Conservation (phyloP, 2,329 filamentous ascomycete species). For the Fusarium fujikuroi region DNA sequence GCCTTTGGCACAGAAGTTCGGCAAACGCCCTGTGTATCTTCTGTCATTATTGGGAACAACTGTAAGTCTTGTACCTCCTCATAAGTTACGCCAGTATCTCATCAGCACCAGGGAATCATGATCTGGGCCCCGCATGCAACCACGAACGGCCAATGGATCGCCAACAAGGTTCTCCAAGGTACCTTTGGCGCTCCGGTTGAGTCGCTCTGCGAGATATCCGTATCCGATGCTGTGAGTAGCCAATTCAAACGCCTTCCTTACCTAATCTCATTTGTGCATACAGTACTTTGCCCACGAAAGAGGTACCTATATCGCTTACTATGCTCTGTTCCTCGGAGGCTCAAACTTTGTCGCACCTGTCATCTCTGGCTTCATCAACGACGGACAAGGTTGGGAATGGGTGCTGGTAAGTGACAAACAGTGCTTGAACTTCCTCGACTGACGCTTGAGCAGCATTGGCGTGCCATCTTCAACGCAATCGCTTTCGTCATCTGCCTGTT, state of each 20-base stretch:
- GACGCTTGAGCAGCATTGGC: neutral
- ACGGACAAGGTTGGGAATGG: neutral
- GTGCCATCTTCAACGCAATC: neutral
- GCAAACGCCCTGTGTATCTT: neutral
- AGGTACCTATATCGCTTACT: neutral
- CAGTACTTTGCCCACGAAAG: neutral
- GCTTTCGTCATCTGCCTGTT: neutral
- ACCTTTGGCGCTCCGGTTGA: neutral
- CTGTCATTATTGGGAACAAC: neutral
- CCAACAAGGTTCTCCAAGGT: neutral
- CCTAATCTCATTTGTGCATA: neutral
- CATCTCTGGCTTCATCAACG: neutral
- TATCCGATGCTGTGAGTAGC: neutral
- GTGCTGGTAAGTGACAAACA: neutral
- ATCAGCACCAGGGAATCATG: neutral
- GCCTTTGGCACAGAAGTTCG: neutral
- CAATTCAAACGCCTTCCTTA: neutral
- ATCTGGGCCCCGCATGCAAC: neutral
- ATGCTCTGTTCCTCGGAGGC: neutral
- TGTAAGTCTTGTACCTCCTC: neutral
- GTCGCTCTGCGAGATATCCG: neutral
- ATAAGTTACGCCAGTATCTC: no score
- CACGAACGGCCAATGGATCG: rapidly evolving
- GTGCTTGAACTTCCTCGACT: rapidly evolving
- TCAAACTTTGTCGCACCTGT: neutral